Base-by-base conservation (phyloP, 1,284 basidiomycete species). In the Ustilago trichophora region DNA sequence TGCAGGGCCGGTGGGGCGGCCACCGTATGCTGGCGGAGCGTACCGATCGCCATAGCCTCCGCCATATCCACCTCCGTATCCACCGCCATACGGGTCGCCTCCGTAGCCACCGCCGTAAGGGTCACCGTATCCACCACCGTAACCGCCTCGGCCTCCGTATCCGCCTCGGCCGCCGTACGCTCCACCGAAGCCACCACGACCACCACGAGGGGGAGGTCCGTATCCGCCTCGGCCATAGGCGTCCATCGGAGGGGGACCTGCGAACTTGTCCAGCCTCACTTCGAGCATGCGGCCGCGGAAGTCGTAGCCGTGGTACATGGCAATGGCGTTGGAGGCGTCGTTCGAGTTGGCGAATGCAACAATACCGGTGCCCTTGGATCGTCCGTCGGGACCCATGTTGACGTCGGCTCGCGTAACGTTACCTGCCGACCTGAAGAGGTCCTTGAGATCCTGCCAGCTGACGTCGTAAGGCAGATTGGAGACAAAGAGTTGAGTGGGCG, bases 381-480 rank as follows among this genome's bases (percentile, higher is more conserved):
- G 87, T 15, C 95, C 95, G 83, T 98, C 93, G 16, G 88, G 88
- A 57, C 89, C 90, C 73, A 93, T 90, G 76, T 93, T 93, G 75
- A 97, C 90, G 81, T 98, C 94, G 52, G 95, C 93, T 33, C 94
- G 88, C 60, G 96, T 88, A 74, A 97, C 93, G 78, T 91, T 92
- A 22, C 95, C 94, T 33, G 94, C 92, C 26, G 91, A 88, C 51
- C 94, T 88, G 88, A 98, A 97, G 26, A 98, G 85, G 82, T 98
- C 94, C 82, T 98, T 98, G 57, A 98, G 85, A 81, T 98, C 95
- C 82, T 98, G 95, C 95, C 95, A 98, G 33, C 92, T 92, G 26
- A 93, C 93, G 83, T 93, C 92, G 78, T 91, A 91, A 1, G 94
- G 95, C 32, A 68, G 51, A 81, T 95, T 95, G 51, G 91, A 91